These are phyloP conservation scores for Grifola frondosa DNA, from an alignment of 1,284 basidiomycete genomes.

Conservation along the genomic window DNA sequence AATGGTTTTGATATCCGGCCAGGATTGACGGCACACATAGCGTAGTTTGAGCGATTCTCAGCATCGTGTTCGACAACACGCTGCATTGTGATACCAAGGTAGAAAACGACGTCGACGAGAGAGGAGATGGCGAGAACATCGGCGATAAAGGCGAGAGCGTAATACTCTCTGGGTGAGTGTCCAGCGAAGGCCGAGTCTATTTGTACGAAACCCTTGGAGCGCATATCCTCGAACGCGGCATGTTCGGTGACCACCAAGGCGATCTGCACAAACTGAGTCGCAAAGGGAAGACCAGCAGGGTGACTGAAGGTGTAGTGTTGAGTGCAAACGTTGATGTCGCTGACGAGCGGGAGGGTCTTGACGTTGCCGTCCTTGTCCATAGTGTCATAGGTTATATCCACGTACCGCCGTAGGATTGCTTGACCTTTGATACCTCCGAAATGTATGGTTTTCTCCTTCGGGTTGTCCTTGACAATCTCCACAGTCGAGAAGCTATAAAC, in stretches of 20 bases:
- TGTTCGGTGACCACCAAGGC: conserved; percentile 96
- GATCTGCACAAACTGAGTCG: conserved; percentile 97
- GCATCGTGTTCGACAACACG: conserved; percentile 93
- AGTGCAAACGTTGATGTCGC: conserved; percentile 87
- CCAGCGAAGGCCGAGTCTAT: conserved; percentile 90
- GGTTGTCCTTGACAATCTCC: conserved; percentile 96
- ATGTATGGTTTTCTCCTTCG: conserved; percentile 95
- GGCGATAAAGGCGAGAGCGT: conserved; percentile 97
- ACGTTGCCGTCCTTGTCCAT: conserved; percentile 93
- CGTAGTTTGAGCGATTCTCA: conserved; percentile 90
- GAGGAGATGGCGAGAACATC: conserved; percentile 92
- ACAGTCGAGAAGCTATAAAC: conserved; percentile 97
- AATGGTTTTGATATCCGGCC: conserved; percentile 91
- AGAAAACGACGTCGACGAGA: conserved; percentile 96
- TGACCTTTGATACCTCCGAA: conserved; percentile 98
- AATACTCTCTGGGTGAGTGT: conserved; percentile 97
- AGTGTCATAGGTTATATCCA: conserved; percentile 97
- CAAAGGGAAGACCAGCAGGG: conserved; percentile 90
- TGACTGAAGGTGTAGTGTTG: conserved; percentile 96
- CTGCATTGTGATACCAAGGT: conserved; percentile 99
- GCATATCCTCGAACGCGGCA: conserved; percentile 97
- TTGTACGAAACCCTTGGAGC: conserved; percentile 90
- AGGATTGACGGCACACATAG: conserved; percentile 98
- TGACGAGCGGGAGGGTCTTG: conserved; percentile 90
- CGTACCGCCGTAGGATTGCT: conserved; percentile 95